Base-by-base conservation (phyloP, 768 basidiomycete genomes). In the Amanita phalloides region DNA sequence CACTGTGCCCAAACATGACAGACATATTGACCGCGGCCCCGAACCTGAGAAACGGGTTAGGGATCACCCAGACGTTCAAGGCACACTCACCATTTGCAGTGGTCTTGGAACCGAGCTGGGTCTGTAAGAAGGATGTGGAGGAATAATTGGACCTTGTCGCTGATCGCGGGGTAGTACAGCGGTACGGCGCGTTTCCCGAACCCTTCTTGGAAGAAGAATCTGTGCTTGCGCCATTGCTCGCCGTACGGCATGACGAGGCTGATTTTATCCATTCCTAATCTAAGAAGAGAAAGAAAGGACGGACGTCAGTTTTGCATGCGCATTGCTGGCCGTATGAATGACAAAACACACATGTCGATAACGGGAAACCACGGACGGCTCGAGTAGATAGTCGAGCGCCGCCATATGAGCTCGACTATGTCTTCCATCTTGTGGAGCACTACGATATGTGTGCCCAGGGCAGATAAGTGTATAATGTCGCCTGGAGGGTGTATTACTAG, bases 351-450 rank as follows among this genome's bases (percentile, higher is more conserved):
- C 49, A 43, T 17, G 8, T 33, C 28, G 9, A 23, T 11, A 11
- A 32, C 11, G 2, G 49, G 33, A n/a, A 51, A 6, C 21, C 23
- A 43, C 6, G 43, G 33, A 14, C 49, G 23, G 23, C 43, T 35
- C 3, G 49, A 51, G 23, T 51, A 51, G 8, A 37, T 37, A 6
- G 47, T 10, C 13, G 49, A 44, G 20, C 39, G 20, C 28, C 32
- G 21, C 17, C 43, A 42, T 41, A 51, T 23, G n/a, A 51, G 35
- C 11, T 21, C 49, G 1, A 33, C 20, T 5, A 38, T 28, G 21
- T 51, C 49, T 44, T 51, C 41, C 49, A 43, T 28, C 41, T 51
- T 45, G 26, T 43, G 28, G 2, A 51, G 49, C 11, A 51, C 23
- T 3, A 51, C 26, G 6, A 51, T 23, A 11, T 51, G 49, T 1